A percentile compares a stretch with the other conserved stretches of the same genome.
Conservation (phyloP, 1,284 basidiomycete species). For the Trichosporon coremiiforme region DNA sequence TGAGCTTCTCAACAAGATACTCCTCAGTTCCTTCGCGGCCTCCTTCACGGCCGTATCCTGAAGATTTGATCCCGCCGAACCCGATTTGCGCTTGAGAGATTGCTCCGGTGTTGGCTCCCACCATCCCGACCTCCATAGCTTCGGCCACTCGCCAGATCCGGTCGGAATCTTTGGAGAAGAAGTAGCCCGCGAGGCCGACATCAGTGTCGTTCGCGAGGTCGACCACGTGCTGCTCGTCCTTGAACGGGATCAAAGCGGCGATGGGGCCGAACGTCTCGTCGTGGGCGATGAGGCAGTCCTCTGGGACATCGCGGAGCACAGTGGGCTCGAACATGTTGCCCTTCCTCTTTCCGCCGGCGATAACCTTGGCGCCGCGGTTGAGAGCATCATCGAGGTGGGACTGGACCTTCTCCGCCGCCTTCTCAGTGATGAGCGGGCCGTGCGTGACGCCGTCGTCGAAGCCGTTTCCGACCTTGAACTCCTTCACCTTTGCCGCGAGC, state of each 20-base stretch:
- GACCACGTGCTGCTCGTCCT: constrained; percentile 89
- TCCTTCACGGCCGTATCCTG: constrained; percentile 35
- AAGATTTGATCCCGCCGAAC: constrained; percentile 73
- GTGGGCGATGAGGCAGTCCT: constrained; percentile 61
- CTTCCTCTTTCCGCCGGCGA: constrained; percentile 77
- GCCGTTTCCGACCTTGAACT: constrained; percentile 89
- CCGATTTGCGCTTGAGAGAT: constrained; percentile 72
- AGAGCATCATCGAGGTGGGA: constrained; percentile 85
- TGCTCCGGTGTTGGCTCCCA: constrained; percentile 69
- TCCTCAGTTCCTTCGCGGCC: constrained; percentile 51
- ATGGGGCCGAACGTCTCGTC: constrained; percentile 90
- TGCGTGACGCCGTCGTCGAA: constrained; percentile 81
- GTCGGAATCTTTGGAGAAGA: constrained; percentile 86
- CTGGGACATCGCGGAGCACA: constrained; percentile 81
- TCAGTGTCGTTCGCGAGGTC: constrained; percentile 79
- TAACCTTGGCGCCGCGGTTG: constrained; percentile 76
- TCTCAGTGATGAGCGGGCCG: constrained; percentile 88
- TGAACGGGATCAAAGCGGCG: constrained; percentile 69
- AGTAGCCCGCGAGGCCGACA: constrained; percentile 87
- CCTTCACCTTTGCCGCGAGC: constrained; percentile 64
- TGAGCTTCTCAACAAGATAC: constrained; percentile 50
- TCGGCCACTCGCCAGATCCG: constrained; percentile 98
- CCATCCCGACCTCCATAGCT: constrained; percentile 88
- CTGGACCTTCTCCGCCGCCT: constrained; percentile 83
- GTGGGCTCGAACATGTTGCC: constrained; percentile 81